These are phyloP conservation scores for Capsicum pubescens DNA, from an alignment of 257 asterid species.

Conservation along the genomic window DNA sequence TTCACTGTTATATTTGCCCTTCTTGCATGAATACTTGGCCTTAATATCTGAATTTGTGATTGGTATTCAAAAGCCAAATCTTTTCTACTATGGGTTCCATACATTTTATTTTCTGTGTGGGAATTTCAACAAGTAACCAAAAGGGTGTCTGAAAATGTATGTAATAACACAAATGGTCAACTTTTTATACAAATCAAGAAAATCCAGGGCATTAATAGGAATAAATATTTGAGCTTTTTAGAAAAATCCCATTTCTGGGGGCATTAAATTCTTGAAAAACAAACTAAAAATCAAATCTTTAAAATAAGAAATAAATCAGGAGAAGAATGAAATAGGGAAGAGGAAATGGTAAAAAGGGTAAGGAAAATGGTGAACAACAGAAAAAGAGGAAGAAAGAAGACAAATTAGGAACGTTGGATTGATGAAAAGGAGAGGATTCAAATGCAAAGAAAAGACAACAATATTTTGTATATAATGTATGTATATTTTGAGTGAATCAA, in stretches of 20 bases:
- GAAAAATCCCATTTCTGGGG: constrained; percentile 19
- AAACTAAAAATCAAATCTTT: constrained; percentile 15
- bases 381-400: background rate
- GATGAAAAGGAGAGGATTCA: constrained; percentile 1
- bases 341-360: background rate
- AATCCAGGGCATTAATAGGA: background rate
- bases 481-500: constrained; percentile 16
- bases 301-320: background rate
- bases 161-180: background rate
- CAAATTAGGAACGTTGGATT: constrained; percentile 22
- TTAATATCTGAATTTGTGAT: constrained; percentile 65
- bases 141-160: background rate
- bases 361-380: background rate
- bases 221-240: background rate
- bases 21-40: constrained; percentile 93
- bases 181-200: constrained; percentile 3
- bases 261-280: constrained; percentile 21
- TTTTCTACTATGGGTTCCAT: constrained; percentile 51
- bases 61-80: constrained; percentile 74
- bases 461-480: background rate
- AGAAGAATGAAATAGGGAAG: background rate
- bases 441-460: constrained; percentile 9
- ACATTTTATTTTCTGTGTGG: background rate
- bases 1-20: constrained; percentile 92
- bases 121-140: background rate